A percentile compares a stretch with the other conserved stretches of the same genome.
phyloP scores from a whole-genome alignment of 2,329 filamentous ascomycete species.

The Podosphaera fusca region DNA sequence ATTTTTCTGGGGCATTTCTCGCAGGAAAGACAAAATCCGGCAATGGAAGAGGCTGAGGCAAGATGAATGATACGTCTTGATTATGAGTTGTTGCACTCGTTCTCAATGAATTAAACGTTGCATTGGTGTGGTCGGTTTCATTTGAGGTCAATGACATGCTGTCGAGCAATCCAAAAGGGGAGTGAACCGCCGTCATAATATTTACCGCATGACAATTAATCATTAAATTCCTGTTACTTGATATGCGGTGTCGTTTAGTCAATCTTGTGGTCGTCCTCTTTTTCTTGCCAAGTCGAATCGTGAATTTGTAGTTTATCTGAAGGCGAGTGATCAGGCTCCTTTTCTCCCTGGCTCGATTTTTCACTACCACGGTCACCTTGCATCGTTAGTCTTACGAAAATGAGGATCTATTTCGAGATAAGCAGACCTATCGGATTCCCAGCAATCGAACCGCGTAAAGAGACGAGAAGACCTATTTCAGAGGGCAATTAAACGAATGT shows the following conservation, averaged over 20 bases:
- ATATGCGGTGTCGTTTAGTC: no score
- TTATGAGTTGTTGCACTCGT: neutral
- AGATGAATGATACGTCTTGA: constrained; percentile 3
- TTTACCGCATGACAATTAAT: neutral
- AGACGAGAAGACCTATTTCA: neutral
- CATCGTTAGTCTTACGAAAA: neutral
- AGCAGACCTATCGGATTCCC: neutral
- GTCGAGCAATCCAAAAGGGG: constrained; percentile 1
- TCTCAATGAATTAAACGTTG: constrained; percentile 1
- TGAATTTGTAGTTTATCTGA: neutral
- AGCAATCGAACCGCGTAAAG: neutral
- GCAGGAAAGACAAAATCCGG: constrained; percentile 13
- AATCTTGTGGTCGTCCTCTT: no score
- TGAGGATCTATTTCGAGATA: neutral
- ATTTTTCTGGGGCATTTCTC: constrained; percentile 5
- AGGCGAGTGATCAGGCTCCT: neutral
- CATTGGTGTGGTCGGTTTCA: constrained; percentile 4
- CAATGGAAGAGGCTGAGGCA: constrained; percentile 7
- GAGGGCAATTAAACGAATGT: constrained; percentile 1
- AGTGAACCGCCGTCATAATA: constrained; percentile 7
- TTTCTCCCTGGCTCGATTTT: no score
- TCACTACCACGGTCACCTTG: neutral
- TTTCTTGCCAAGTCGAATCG: neutral
- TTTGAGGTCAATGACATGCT: constrained; percentile 5
- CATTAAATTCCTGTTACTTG: no score